Evolutionary conservation across 805 yeast species (phyloP), one percentile per base, ranked within the genome.

Genomic region (Candida tammaniensis): DNA sequence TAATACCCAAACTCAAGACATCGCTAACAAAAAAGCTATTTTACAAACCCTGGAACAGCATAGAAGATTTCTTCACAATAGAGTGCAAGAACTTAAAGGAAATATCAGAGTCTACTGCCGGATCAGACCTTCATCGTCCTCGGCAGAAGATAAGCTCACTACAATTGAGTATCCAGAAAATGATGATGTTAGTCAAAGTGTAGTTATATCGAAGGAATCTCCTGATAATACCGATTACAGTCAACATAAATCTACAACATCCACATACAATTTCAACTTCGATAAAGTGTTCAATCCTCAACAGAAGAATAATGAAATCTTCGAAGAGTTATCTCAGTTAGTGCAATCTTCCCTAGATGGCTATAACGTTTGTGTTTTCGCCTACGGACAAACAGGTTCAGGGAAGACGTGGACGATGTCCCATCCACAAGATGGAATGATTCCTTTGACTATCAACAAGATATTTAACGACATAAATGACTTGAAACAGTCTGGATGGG

Each of bases 361-460:
- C 0, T 80, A 70, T 51, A 87, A 87, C 47, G 96, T 88, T 3
- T 88, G 97, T 57, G 86, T 93, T 1, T 88, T 88, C 59, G 96
- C 96, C 4, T 91, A 93, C 55, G 98, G 98, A 1, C 98, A 91
- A 58, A 93, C 98, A 0, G 96, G 86, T 74, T 64, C 97, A 0
- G 98, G 98, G 3, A 91, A 91, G 54, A 91, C 98, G 0, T 81
- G 61, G 55, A 93, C 98, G 0, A 93, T 91, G 98, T 74, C 88
- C 2, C 62, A 64, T 37, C 61, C 74, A 0, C 49, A 57, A 1
- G 82, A 82, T 49, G 98, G 98, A 11, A 76, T 91, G 66, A 86
- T 88, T 21, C 87, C 95, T 1, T 66, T 76, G 12, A 83, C 96
- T 0, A 70, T 89, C 10, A 57, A 64, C 11, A 83, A 81, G 48